Conservation (phyloP, 768 basidiomycete genomes). For the Suillus fuscotomentosus region DNA sequence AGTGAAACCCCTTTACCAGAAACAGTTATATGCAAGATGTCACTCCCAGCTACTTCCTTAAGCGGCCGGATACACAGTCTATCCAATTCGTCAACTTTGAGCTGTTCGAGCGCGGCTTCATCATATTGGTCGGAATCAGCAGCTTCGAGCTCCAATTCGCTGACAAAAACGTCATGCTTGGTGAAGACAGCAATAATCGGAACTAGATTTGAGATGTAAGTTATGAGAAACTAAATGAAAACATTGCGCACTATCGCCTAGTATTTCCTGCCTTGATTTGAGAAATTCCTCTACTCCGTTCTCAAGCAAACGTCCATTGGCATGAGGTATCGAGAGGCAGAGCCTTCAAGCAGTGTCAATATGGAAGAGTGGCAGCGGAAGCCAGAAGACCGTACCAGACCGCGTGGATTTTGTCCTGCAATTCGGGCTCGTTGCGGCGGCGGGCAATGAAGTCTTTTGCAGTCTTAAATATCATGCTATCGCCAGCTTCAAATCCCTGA, state of each 20-base stretch:
- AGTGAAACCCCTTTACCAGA: constrained; percentile 1
- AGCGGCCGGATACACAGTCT: constrained; percentile 7
- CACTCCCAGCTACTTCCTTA: background rate
- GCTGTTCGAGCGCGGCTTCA: too few relatives aligned
- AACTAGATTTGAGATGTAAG: too few relatives aligned
- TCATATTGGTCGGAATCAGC: too few relatives aligned
- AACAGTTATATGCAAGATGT: constrained; percentile 6
- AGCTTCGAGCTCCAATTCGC: too few relatives aligned
- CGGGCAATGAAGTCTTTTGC: constrained; percentile 11
- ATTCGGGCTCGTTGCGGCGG: constrained; percentile 7
- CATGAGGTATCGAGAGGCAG: constrained; percentile 8
- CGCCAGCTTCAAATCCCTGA: constrained; percentile 14
- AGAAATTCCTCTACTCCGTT: background rate
- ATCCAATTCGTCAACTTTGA: background rate
- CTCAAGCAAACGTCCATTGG: constrained; percentile 7
- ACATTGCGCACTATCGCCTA: too few relatives aligned
- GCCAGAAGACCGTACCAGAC: constrained; percentile 9
- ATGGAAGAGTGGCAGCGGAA: background rate
- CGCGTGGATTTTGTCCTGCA: constrained; percentile 16
- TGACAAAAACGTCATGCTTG: too few relatives aligned
- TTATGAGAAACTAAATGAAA: too few relatives aligned
- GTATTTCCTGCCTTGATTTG: too few relatives aligned
- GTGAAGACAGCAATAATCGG: too few relatives aligned
- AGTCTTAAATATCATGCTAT: background rate
- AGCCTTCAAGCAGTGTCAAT: background rate